Evolutionary conservation across 2,329 filamentous ascomycete species (phyloP).

Genomic region (Botrytis medusae): DNA sequence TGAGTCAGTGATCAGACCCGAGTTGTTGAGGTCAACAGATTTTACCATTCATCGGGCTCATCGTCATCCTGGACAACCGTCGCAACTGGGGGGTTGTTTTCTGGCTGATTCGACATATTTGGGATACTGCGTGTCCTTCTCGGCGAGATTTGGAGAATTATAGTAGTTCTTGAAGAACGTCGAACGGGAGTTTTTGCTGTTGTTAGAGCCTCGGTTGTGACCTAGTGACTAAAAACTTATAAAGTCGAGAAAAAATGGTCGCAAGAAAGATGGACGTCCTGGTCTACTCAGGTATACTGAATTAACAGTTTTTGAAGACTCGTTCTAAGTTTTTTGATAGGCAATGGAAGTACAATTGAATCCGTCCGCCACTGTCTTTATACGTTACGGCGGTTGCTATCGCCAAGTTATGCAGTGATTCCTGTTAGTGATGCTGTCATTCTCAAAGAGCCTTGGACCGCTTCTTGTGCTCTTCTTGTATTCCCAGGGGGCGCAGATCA

Average conservation of each 20-base stretch:
- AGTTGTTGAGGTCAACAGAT: conserved; percentile 25
- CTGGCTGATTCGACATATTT: conserved; percentile 38
- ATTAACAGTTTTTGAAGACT: neutral
- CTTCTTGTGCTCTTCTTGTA: conserved; percentile 84
- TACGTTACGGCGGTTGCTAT: conserved; percentile 80
- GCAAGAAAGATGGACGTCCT: conserved; percentile 79
- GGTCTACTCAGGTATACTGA: conserved; percentile 75
- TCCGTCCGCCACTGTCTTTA: conserved; percentile 89
- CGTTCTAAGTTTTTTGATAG: conserved; percentile 45
- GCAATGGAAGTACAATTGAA: conserved; percentile 80
- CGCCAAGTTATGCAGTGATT: conserved; percentile 89
- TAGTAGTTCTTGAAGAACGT: neutral
- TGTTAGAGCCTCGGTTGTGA: conserved; percentile 32
- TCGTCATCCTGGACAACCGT: conserved; percentile 64
- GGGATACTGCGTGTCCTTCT: conserved; percentile 21
- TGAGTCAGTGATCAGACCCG: conserved; percentile 28
- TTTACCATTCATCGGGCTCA: conserved; percentile 93
- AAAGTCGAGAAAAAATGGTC: conserved; percentile 51
- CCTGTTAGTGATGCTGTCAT: conserved; percentile 76
- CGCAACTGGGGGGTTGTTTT: conserved; percentile 34
- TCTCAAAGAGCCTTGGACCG: conserved; percentile 86
- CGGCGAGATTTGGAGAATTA: conserved; percentile 12
- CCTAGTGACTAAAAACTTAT: neutral
- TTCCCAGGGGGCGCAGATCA: conserved; percentile 93
- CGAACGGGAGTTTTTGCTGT: neutral